Conservation (phyloP, 345 rosid species). For the Melaleuca quinquenervia region DNA sequence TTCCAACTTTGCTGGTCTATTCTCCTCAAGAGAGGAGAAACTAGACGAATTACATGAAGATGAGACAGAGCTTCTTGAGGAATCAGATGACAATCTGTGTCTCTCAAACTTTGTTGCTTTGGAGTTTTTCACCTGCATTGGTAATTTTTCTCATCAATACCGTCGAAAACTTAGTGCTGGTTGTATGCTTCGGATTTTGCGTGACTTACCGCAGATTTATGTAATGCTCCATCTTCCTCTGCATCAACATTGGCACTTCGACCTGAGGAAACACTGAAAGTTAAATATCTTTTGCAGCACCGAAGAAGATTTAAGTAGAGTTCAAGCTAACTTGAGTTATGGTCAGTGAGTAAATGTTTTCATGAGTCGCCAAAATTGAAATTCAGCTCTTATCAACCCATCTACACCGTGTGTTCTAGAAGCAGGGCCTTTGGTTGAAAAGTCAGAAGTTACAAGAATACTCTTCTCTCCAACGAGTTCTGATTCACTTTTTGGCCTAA, state of each 20-base stretch:
- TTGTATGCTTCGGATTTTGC: not conserved
- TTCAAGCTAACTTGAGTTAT: not conserved
- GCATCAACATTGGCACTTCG: constrained; percentile 20
- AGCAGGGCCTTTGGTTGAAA: not conserved
- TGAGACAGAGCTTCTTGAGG: constrained; percentile 56
- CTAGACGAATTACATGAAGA: constrained; percentile 75
- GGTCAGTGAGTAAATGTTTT: not conserved
- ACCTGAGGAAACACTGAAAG: constrained; percentile 16
- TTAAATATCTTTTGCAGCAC: not conserved
- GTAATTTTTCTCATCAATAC: not conserved
- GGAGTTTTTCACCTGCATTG: constrained; percentile 47
- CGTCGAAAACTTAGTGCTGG: not conserved
- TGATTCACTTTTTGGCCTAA: not conserved
- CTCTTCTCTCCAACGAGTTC: not conserved
- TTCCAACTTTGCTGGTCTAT: constrained; percentile 36
- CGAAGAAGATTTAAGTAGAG: not conserved
- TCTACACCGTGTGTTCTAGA: not conserved
- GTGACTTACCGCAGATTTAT: constrained; percentile 32
- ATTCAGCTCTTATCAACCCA: not conserved
- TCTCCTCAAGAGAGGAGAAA: constrained; percentile 54
- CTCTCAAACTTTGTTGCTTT: constrained; percentile 34
- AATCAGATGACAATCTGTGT: constrained; percentile 50
- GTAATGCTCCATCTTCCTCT: constrained; percentile 17
- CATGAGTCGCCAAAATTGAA: not conserved
- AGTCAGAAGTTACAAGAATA: not conserved